Conservation (phyloP, 2,329 filamentous ascomycete species). For the Fusarium euwallaceae region DNA sequence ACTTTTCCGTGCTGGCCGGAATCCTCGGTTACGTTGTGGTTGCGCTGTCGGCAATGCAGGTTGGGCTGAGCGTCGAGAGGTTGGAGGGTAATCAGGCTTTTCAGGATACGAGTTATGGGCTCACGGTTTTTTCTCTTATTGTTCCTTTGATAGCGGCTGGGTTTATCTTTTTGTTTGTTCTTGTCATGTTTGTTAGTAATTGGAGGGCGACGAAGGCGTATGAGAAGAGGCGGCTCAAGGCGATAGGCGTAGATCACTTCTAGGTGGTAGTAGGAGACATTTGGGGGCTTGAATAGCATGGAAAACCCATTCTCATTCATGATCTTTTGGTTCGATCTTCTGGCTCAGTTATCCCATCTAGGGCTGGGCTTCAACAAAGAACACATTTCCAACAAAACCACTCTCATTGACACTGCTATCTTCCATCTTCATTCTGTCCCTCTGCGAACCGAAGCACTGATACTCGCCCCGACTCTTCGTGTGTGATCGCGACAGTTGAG, state of each 20-base stretch:
- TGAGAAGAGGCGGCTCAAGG: constrained; percentile 21
- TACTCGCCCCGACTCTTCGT: neutral
- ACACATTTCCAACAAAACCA: neutral
- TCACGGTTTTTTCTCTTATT: constrained; percentile 32
- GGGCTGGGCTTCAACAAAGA: too few species aligned
- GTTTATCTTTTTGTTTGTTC: constrained; percentile 29
- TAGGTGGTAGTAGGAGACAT: neutral
- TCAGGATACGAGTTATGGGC: constrained; percentile 27
- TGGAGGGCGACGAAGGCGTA: constrained; percentile 33
- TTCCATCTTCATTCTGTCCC: neutral
- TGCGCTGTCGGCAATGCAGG: constrained; percentile 36
- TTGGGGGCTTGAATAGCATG: neutral
- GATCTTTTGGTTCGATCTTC: too few species aligned
- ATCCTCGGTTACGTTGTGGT: constrained; percentile 37
- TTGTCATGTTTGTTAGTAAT: constrained; percentile 34
- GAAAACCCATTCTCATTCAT: neutral
- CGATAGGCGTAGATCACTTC: constrained; percentile 21
- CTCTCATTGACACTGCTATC: neutral
- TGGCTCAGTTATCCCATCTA: too few species aligned
- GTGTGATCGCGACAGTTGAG: neutral
- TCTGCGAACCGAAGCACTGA: neutral
- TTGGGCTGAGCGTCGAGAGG: constrained; percentile 22
- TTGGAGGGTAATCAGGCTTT: constrained; percentile 15
- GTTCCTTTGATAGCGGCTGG: constrained; percentile 29
- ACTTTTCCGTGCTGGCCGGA: constrained; percentile 35